Evolutionary conservation across 208 protist genomes (phyloP), one percentile per base, ranked within the genome.

Genomic region (Trypanosoma mega): DNA sequence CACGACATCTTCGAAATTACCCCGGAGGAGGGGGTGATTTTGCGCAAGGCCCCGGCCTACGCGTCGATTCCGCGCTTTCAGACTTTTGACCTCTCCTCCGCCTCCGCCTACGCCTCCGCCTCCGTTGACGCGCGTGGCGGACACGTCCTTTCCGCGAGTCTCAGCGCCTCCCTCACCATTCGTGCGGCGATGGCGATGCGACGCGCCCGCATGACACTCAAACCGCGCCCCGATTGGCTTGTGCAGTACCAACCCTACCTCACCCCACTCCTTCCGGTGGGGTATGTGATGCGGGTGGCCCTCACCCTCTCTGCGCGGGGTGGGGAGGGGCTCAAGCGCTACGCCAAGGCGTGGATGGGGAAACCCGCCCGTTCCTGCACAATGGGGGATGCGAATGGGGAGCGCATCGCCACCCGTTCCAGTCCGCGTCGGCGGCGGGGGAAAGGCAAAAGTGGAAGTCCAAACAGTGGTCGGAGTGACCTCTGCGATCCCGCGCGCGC

Each of bases 231-330:
- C 0, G 68, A 78, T 8, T 86, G 79, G 77, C 48, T 90, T 39
- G 55, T 87, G 26, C 68, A 77, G 26, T 85, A 90, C 55, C 79
- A 90, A 55, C 71, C 79, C 3, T 90, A 90, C 66, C 43, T 87
- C 39, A 84, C 83, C 14, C 80, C 83, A 12, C 72, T 90, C 9
- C 75, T 90, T 30, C 83, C 83, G 4, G 77, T 90, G 3, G 83
- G 68, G n/a, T 90, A 87, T 63, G 83, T 90, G 20, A 66, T 70
- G 27, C 78, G 80, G 45, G 67, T 90, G 29, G 65, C 59, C 7
- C 65, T 90, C 24, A 31, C 53, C 4, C 24, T 90, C 11, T 78
- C 74, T 44, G 83, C 77, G 14, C 60, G 70, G 21, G 56, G 50
- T 20, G 68, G 76, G 3, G 68, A 66, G 12, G 62, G 59, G 18